A percentile compares a stretch with the other conserved stretches of the same genome.
Evolutionary conservation across 2,329 filamentous ascomycete genomes (phyloP).

Genomic region (Trichoderma atrobrunneum): DNA sequence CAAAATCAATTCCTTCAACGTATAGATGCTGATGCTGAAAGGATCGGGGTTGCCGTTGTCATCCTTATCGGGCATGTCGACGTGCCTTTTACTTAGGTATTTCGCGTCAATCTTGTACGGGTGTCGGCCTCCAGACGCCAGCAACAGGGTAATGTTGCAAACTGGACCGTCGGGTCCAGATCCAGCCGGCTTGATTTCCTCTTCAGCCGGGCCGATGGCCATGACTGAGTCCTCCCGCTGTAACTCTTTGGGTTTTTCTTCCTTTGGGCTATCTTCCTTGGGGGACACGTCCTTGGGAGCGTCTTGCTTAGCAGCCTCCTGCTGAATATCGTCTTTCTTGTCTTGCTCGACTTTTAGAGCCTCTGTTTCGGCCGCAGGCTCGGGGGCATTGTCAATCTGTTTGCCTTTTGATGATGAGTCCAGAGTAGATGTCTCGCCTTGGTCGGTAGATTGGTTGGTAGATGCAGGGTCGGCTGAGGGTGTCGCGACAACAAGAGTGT

Average conservation of each 20-base stretch:
- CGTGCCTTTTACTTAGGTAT: constrained; percentile 77
- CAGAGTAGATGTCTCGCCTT: constrained; percentile 23
- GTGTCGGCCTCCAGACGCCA: constrained; percentile 78
- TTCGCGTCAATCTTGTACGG: constrained; percentile 87
- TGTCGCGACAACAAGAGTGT: constrained; percentile 22
- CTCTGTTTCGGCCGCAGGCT: constrained; percentile 27
- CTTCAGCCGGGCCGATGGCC: constrained; percentile 44
- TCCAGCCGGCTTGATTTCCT: constrained; percentile 40
- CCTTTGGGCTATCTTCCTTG: constrained; percentile 26
- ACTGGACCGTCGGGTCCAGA: constrained; percentile 39
- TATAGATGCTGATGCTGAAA: constrained; percentile 88
- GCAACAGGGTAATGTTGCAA: constrained; percentile 76
- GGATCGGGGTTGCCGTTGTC: constrained; percentile 66
- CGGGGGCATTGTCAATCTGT: constrained; percentile 28
- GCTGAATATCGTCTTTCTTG: background rate
- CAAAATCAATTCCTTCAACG: constrained; percentile 88
- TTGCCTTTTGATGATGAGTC: constrained; percentile 35
- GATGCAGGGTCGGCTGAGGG: constrained; percentile 22
- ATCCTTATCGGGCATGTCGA: constrained; percentile 66
- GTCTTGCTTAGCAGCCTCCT: background rate
- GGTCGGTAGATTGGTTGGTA: constrained; percentile 26
- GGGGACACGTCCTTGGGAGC: background rate
- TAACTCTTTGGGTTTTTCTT: constrained; percentile 2
- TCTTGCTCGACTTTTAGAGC: constrained; percentile 16
- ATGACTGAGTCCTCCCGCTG: constrained; percentile 36